Evolutionary conservation across 768 basidiomycete genomes (phyloP), one percentile per base, ranked within the genome.

Genomic region (Hemileccinum rubropunctum): DNA sequence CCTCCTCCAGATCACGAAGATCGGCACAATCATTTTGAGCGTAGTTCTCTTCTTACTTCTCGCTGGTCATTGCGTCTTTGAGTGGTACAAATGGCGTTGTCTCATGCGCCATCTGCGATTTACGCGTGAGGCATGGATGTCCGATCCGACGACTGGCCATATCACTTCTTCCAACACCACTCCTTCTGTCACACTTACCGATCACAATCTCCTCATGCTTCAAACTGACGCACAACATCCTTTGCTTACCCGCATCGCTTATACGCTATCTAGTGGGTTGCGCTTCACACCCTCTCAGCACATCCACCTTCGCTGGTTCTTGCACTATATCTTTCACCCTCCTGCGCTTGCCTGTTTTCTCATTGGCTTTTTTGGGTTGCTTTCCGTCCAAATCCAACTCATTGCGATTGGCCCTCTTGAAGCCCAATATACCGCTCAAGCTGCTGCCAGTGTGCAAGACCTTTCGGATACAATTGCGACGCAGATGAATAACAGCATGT

Each of bases 271-370:
- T 6, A 50, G 69, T 6, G 64, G 69, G 42, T 61, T 91, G 28
- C 78, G 68, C 37, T 71, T 92, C 51, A 76, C 77, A 8, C 78
- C 84, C 6, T 69, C 76, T 33, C 77, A 86, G 51, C 80, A 90
- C 58, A 79, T 77, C 21, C 79, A 89, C 58, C 68, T 91, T 15
- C 82, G 84, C 51, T 99, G 93, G 91, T 91, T 95, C 70, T 75
- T 89, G 61, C 80, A 88, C 59, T 97, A 97, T 71, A 75, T 99
- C 51, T 91, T 93, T 67, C 90, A 98, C 62, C 83, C 92, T 3
- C 89, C 91, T 1, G 94, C 92, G 1, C 78, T 95, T 39, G 87
- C 91, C 0, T 90, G 94, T 63, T 84, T 99, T 65, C 80, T 94
- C 53, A 90, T 98, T 58, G 94, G 95, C n/a, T 72, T 94, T 57